A percentile compares a stretch with the other conserved stretches of the same genome.
phyloP scores from a whole-genome alignment of 1,284 basidiomycete genomes.

The Heterobasidion annosum region DNA sequence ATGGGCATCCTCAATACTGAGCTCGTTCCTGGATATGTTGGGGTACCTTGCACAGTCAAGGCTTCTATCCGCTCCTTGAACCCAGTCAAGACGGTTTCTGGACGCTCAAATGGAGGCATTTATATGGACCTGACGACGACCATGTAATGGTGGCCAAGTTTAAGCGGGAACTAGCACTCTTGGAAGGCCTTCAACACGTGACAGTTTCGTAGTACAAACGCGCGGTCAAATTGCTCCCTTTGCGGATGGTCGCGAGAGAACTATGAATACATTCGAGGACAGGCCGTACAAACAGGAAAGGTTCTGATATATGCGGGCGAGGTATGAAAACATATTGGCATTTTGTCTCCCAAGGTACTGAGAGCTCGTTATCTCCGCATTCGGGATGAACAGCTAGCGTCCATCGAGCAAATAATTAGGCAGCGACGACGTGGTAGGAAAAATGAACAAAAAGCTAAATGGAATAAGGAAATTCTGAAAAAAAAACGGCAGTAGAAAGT shows the following conservation, averaged over 20 bases:
- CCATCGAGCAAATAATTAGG: not conserved
- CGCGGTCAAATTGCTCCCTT: too few relatives aligned
- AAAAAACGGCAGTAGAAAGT: not conserved
- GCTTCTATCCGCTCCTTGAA: constrained; percentile 42
- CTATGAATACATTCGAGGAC: too few relatives aligned
- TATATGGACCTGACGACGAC: constrained; percentile 4
- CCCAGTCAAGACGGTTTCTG: constrained; percentile 27
- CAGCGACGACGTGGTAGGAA: not conserved
- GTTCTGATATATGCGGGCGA: too few relatives aligned
- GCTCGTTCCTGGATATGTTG: not conserved
- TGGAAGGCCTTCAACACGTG: too few relatives aligned
- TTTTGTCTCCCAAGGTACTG: too few relatives aligned
- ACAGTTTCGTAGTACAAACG: too few relatives aligned
- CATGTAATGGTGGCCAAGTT: not conserved
- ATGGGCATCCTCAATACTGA: not conserved
- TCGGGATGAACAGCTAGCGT: not conserved
- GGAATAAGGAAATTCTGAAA: not conserved
- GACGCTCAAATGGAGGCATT: constrained; percentile 37
- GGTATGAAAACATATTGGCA: too few relatives aligned
- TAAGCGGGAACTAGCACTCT: too few relatives aligned
- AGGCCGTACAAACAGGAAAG: too few relatives aligned
- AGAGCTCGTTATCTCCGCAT: too few relatives aligned
- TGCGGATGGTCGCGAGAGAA: too few relatives aligned
- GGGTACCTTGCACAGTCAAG: constrained; percentile 40
- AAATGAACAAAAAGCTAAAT: not conserved